These are phyloP conservation scores for Nectriaceae sp. DNA, from an alignment of 2,329 filamentous ascomycete species.

Conservation along the genomic window DNA sequence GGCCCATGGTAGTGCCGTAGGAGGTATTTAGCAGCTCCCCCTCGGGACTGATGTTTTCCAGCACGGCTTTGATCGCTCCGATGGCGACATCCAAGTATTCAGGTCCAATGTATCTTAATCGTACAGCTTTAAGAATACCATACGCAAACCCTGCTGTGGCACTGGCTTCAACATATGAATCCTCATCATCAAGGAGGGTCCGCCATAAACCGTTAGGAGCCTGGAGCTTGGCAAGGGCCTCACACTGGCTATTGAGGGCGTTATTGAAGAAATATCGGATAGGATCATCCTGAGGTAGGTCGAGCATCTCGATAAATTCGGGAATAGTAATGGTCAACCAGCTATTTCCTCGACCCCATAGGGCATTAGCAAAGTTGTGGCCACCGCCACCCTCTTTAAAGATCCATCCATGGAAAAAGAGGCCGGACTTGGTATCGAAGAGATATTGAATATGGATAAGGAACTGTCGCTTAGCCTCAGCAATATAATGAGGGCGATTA, in stretches of 20 bases:
- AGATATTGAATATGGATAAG: constrained; percentile 78
- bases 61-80: constrained; percentile 64
- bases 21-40: constrained; percentile 73
- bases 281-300: constrained; percentile 65
- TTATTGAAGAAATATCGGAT: constrained; percentile 58
- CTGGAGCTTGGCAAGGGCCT: constrained; percentile 62
- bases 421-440: constrained; percentile 68
- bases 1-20: constrained; percentile 76
- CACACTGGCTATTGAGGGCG: constrained; percentile 67
- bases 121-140: constrained; percentile 70
- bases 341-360: constrained; percentile 64
- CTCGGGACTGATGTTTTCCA: constrained; percentile 61
- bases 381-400: constrained; percentile 70
- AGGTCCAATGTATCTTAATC: constrained; percentile 66
- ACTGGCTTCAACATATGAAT: constrained; percentile 73
- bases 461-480: constrained; percentile 77
- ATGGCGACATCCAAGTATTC: constrained; percentile 62
- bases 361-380: constrained; percentile 60
- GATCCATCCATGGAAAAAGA: constrained; percentile 84
- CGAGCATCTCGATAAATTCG: constrained; percentile 75
- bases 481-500: constrained; percentile 69
- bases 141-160: constrained; percentile 80
- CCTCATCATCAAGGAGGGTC: constrained; percentile 68
- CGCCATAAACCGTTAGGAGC: constrained; percentile 65
- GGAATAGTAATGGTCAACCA: constrained; percentile 86